Evolutionary conservation across 139 green algal genomes (phyloP).

Genomic region (Bryopsis sp.): DNA sequence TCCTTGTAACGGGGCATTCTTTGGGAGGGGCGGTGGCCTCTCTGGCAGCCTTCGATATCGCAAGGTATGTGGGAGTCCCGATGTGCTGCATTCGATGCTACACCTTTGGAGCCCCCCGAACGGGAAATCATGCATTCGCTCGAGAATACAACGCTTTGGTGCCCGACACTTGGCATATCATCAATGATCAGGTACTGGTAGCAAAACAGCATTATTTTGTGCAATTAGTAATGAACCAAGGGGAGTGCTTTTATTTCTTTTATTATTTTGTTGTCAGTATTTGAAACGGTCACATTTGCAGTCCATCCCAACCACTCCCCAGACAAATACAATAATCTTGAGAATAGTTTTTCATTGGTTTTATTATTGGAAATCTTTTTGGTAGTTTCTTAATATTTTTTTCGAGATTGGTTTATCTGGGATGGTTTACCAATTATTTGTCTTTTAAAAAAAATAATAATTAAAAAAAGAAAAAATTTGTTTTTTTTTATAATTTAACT

Average conservation of each 20-base stretch:
- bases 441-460: too few relatives aligned
- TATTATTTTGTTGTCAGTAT: too few relatives aligned
- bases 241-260: too few relatives aligned
- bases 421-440: too few relatives aligned
- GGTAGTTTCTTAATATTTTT: background rate
- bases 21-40: conserved; percentile 12
- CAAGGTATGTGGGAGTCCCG: background rate
- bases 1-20: conserved; percentile 17
- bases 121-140: conserved; percentile 45
- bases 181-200: conserved; percentile 43
- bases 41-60: conserved; percentile 11
- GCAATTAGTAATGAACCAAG: too few relatives aligned
- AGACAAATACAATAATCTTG: too few relatives aligned
- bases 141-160: conserved; percentile 27
- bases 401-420: too few relatives aligned
- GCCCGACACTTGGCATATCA: conserved; percentile 53
- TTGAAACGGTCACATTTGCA: too few relatives aligned
- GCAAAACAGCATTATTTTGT: background rate
- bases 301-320: too few relatives aligned
- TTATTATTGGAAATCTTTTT: background rate
- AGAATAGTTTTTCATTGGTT: too few relatives aligned
- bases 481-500: too few relatives aligned
- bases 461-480: too few relatives aligned
- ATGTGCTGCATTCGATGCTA: conserved; percentile 22
- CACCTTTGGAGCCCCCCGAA: conserved; percentile 40